Evolutionary conservation across 2,329 filamentous ascomycete genomes (phyloP), one percentile per base, ranked within the genome.

Genomic region (Cladosporium sp.): DNA sequence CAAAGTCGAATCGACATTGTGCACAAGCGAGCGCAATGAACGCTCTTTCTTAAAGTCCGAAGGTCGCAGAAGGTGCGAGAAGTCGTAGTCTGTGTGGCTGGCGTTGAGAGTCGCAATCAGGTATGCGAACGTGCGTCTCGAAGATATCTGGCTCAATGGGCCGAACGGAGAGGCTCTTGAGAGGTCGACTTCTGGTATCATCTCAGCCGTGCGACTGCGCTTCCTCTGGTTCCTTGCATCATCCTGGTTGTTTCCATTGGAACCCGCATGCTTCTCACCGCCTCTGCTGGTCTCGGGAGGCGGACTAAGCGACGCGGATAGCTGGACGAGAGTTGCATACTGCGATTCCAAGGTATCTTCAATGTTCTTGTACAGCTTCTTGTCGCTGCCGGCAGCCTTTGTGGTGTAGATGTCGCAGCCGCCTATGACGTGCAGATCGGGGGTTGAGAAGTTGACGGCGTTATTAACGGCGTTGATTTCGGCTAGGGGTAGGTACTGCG

Each of bases 321-420:
- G 87, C 69, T 92, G 90, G 59, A 97, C 84, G 1, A 96, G 87
- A 8, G 93, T 92, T 72, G 93, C 91, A 84, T 98, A 93, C 78
- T 97, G 92, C 44, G 91, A 91, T 78, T 96, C 93, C 67, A 99
- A 87, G 34, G 92, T 93, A 75, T 91, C 88, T 77, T 97, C 93
- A 76, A 99, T 98, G 76, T 90, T 92, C 80, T 93, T 96, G 84
- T 97, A 97, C 10, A 99, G 84, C 77, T 98, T 98, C 86, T 97
- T 97, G 78, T 99, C 95, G 69, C 90, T 90, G 55, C 93, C 93
- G 65, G 94, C 93, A 34, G 95, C 93, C 80, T 99, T 99, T 30
- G 93, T 97, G 11, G 94, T 98, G 83, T 97, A 99, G 21, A 98
- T 86, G 79, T 99, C 95, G 84, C 94, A 98, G 70, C 92, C 92